A percentile compares a stretch with the other conserved stretches of the same genome.
phyloP scores from a whole-genome alignment of 257 asterid genomes.

The Knoxia roxburghii region DNA sequence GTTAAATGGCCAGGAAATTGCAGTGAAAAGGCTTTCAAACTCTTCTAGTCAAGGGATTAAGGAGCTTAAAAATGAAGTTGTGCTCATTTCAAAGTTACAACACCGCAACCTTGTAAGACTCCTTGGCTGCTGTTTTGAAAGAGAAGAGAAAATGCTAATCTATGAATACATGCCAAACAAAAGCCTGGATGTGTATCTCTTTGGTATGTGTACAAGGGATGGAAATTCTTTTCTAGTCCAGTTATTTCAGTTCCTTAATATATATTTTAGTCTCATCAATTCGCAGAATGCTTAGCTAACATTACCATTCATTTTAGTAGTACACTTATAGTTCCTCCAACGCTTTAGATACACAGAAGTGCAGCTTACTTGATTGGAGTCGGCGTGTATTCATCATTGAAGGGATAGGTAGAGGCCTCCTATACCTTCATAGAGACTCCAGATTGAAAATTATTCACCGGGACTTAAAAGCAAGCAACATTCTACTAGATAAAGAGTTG shows the following conservation, averaged over 20 bases:
- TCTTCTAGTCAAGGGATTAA: slow-evolving; percentile 47
- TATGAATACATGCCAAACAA: slow-evolving; percentile 65
- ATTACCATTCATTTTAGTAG: not conserved
- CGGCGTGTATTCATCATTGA: slow-evolving; percentile 41
- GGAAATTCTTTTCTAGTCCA: not conserved
- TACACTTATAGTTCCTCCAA: not conserved
- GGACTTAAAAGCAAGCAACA: slow-evolving; percentile 53
- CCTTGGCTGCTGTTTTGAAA: slow-evolving; percentile 43
- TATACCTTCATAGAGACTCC: slow-evolving; percentile 61
- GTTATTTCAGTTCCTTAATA: not conserved
- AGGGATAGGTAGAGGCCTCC: slow-evolving; percentile 60
- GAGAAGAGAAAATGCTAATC: slow-evolving; percentile 42
- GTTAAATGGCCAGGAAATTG: slow-evolving; percentile 15
- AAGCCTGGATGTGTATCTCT: slow-evolving; percentile 18
- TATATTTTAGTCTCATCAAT: not conserved
- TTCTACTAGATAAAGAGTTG: slow-evolving; percentile 48
- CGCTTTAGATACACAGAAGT: slow-evolving; percentile 12
- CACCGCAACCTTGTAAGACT: slow-evolving; percentile 54
- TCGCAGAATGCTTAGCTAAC: no score
- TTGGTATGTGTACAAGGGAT: slow-evolving; percentile 15
- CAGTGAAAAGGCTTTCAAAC: slow-evolving; percentile 25
- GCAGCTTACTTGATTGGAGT: slow-evolving; percentile 39
- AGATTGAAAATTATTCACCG: slow-evolving; percentile 60
- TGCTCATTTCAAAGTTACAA: slow-evolving; percentile 39
- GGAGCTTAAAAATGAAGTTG: slow-evolving; percentile 54